Base-by-base conservation (phyloP, 2,329 filamentous ascomycete genomes). In the Plectosphaerella cucumerina region DNA sequence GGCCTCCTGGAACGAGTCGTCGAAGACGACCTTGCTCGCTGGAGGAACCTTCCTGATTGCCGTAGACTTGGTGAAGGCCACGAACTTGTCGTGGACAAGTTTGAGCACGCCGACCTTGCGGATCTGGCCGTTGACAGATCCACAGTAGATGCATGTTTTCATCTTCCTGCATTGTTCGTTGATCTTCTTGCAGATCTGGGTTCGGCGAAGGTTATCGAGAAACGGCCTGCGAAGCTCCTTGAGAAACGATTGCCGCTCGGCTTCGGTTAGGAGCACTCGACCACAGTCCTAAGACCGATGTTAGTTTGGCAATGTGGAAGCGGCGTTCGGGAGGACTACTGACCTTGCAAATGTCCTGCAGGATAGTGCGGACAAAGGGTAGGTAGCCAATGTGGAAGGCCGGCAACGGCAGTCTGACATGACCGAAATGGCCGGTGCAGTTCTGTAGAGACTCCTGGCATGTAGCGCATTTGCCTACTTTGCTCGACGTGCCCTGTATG, bases 351-450 rank as follows among this genome's bases (percentile, higher is more conserved):
- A 99, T 95, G 63, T 94, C 88, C 66, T 97, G 92, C 21, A 99
- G 78, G 50, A 96, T 92, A 43, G 86, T 86, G 65, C 96, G 93
- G 57, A 94, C 90, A 66, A 95, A 91, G 66, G 91, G 94, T 61
- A 99, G 82, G 66, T 97, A 99, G 35, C 94, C 94, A 58, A 97
- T 91, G 65, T 99, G 94, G 64, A 97, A 97, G 42, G 88, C 90
- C 4, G 94, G 94, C 48, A 99, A 76, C 1, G 93, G 90, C 14
- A 99, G 81, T 62, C 89, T 85, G 61, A 99, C 88, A 70, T 97
- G 87, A 44, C 94, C 94, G 64, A 97, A 99, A 69, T 99, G 94
- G 12, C 94, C 94, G 60, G 90, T 94, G 69, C 94, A 99, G 58
- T 87, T 84, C 61, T 90, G 82, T 26, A 97, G 76, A 15, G 84